A percentile compares a stretch with the other conserved stretches of the same genome.
These are phyloP conservation scores for Basidiobolus meristosporus DNA, from an alignment of 371 early-diverging fungal species.

Conservation along the genomic window DNA sequence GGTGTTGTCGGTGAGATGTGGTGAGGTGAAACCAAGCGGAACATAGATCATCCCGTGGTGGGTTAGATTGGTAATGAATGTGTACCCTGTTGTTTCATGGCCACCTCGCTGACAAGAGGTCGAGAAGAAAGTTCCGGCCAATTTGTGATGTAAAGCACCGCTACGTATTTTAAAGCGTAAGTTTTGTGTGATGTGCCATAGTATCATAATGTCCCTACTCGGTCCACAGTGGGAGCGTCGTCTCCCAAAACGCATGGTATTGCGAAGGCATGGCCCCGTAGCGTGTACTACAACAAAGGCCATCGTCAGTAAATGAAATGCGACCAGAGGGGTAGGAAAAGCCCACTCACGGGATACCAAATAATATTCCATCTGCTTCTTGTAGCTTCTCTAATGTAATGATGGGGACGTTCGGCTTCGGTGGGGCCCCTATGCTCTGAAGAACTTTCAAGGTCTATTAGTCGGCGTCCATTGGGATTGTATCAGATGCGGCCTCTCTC, in stretches of 20 bases:
- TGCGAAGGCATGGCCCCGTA: conserved; percentile 62
- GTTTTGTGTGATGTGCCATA: not conserved
- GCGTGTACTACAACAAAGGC: conserved; percentile 15
- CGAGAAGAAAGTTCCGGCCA: conserved; percentile 49
- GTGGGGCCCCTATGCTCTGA: conserved; percentile 45
- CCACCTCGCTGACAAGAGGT: conserved; percentile 58
- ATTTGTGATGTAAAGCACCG: conserved; percentile 45
- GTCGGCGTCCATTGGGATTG: no score
- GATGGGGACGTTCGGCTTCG: conserved; percentile 34
- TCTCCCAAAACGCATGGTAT: conserved; percentile 44
- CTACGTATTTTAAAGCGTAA: not conserved
- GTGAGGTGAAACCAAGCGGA: conserved; percentile 39
- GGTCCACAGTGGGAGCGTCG: conserved; percentile 22
- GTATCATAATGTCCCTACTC: not conserved
- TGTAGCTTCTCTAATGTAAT: conserved; percentile 25
- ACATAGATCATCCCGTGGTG: conserved; percentile 73
- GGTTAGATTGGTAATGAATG: conserved; percentile 40
- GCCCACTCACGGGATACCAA: conserved; percentile 36
- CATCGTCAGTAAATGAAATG: not conserved
- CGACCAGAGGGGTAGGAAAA: not conserved
- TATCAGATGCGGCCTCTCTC: no score
- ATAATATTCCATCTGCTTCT: conserved; percentile 57
- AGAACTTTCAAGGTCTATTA: conserved; percentile 11
- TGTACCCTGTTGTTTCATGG: conserved; percentile 53
- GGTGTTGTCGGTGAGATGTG: conserved; percentile 21